Percentiles rank a stretch among this genome's conserved stretches.
phyloP scores from a whole-genome alignment of 2,329 filamentous ascomycete genomes.

The Amauroascus verrucosus region DNA sequence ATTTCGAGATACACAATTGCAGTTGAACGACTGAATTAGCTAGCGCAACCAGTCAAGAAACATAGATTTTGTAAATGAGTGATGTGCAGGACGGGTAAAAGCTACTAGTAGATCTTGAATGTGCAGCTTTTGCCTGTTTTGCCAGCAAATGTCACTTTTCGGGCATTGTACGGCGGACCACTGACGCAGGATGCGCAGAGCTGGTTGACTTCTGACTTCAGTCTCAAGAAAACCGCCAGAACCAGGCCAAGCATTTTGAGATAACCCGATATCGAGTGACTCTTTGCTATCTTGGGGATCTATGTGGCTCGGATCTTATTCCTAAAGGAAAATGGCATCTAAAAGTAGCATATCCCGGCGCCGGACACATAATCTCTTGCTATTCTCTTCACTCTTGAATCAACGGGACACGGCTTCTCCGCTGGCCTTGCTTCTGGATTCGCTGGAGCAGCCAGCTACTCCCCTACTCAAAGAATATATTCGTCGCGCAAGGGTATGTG shows the following conservation, averaged over 20 bases:
- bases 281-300: not conserved
- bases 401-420: constrained; percentile 71
- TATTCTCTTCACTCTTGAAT: constrained; percentile 73
- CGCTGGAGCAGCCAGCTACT: constrained; percentile 65
- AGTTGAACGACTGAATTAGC: not conserved
- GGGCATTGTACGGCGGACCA: not conserved
- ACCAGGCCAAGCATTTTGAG: too few species aligned
- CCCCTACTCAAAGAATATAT: constrained; percentile 65
- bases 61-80: not conserved
- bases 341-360: constrained; percentile 44
- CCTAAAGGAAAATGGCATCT: not conserved
- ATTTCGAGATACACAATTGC: not conserved
- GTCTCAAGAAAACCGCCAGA: too few species aligned
- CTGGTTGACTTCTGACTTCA: not conserved
- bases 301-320: not conserved
- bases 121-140: not conserved
- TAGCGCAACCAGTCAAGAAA: not conserved
- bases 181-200: not conserved
- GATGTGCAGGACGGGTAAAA: constrained; percentile 1
- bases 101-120: not conserved
- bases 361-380: constrained; percentile 70
- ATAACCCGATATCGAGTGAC: not conserved
- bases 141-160: not conserved
- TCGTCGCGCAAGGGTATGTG: constrained; percentile 56
- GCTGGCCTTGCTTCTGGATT: constrained; percentile 77